A percentile compares a stretch with the other conserved stretches of the same genome.
Conservation (phyloP, 2,329 filamentous ascomycete genomes). For the Colletotrichum godetiae region DNA sequence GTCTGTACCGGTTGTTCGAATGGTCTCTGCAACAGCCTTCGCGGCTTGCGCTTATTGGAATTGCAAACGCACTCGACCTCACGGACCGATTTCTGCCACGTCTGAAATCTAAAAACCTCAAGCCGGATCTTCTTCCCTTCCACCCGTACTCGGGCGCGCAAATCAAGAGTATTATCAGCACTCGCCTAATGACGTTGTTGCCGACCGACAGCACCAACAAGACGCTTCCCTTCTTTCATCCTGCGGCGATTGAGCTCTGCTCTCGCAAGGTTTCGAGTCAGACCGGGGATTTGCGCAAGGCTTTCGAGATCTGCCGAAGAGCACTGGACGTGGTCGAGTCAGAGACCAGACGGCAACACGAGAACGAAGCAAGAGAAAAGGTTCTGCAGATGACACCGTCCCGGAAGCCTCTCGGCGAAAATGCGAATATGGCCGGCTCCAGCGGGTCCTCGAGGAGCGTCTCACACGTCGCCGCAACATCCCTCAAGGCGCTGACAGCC, state of each 20-base stretch:
- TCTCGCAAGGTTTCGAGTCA: conserved; percentile 95
- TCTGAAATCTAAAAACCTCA: conserved; percentile 91
- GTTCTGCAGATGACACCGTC: conserved; percentile 73
- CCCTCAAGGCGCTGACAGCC: conserved; percentile 72
- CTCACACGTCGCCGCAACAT: conserved; percentile 61
- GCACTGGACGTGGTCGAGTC: conserved; percentile 90
- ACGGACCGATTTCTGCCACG: conserved; percentile 95
- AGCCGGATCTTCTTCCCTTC: conserved; percentile 90
- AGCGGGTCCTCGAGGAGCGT: conserved; percentile 53
- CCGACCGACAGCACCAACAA: conserved; percentile 63
- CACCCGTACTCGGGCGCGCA: conserved; percentile 90
- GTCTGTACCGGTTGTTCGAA: conserved; percentile 94
- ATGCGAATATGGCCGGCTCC: conserved; percentile 74
- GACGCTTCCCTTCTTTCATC: conserved; percentile 88
- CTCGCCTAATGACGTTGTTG: conserved; percentile 81
- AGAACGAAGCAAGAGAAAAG: conserved; percentile 68
- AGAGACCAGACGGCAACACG: conserved; percentile 81
- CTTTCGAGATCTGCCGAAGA: conserved; percentile 91
- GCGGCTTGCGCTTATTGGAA: conserved; percentile 85
- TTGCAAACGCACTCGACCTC: conserved; percentile 94
- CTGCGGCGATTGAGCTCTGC: conserved; percentile 92
- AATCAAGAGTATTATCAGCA: conserved; percentile 87
- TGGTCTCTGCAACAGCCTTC: conserved; percentile 90
- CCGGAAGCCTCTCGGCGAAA: conserved; percentile 83
- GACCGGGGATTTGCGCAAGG: conserved; percentile 93